phyloP scores from a whole-genome alignment of 352 stramenopile species.

The Halophytophthora batemanensis region DNA sequence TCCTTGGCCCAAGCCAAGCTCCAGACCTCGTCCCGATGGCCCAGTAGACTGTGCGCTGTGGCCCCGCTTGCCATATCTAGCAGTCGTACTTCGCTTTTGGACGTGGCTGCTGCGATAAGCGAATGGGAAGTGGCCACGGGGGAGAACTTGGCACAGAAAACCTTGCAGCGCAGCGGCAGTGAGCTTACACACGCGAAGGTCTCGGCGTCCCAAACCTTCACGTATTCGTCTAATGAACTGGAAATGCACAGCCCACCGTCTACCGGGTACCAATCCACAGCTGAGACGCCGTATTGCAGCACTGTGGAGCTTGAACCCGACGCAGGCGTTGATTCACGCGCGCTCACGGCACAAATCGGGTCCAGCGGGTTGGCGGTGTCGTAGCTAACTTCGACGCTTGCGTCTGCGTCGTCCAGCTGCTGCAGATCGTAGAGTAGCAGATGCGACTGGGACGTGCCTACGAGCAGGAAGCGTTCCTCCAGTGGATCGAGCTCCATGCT shows the following conservation, averaged over 20 bases:
- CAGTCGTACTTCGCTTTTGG: constrained; percentile 61
- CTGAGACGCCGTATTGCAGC: constrained; percentile 63
- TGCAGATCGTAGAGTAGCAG: constrained; percentile 64
- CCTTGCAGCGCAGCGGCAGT: constrained; percentile 58
- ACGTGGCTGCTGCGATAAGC: constrained; percentile 65
- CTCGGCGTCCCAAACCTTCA: constrained; percentile 79
- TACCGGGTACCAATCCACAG: constrained; percentile 86
- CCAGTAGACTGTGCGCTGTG: constrained; percentile 64
- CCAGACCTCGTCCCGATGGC: constrained; percentile 78
- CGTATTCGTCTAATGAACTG: constrained; percentile 61
- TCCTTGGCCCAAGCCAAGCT: constrained; percentile 67
- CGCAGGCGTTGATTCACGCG: constrained; percentile 7
- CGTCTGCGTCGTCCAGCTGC: constrained; percentile 38
- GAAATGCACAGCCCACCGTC: constrained; percentile 82
- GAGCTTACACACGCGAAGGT: constrained; percentile 58
- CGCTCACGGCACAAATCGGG: constrained; percentile 17
- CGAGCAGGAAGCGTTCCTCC: constrained; percentile 56
- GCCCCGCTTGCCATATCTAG: constrained; percentile 72
- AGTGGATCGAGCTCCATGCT: constrained; percentile 54
- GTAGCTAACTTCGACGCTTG: constrained; percentile 10
- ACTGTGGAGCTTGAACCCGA: neutral
- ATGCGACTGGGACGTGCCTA: constrained; percentile 53
- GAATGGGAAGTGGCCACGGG: constrained; percentile 44
- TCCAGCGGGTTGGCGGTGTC: constrained; percentile 33
- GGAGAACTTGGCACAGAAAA: constrained; percentile 71